Evolutionary conservation across 495 filamentous ascomycete genomes (phyloP), one percentile per base, ranked within the genome.

Genomic region (Cetradonia linearis): DNA sequence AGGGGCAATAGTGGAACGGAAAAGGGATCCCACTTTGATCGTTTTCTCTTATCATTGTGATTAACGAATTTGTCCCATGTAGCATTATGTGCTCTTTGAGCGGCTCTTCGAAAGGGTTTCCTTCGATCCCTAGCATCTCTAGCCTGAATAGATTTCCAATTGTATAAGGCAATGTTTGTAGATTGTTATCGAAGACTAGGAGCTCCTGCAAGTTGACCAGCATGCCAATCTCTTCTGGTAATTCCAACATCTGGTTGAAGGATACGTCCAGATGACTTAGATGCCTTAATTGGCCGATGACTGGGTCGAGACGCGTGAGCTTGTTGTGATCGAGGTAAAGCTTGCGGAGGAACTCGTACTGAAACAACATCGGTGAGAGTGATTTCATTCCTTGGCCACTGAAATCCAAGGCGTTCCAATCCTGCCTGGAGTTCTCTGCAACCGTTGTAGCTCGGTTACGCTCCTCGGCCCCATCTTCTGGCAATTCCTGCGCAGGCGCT

Each of bases 171-270:
- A 99, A 78, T 8, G 78, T 83, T 55, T 79, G 81, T 56, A 99
- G 84, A 49, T 86, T 76, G 70, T 99, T 99, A 70, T 96, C 88
- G 69, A 95, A 96, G 3, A 95, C 74, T 25, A 87, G 73, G 1
- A 99, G 78, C 44, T 81, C 80, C 68, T 85, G 85, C 54, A 99
- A 75, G 63, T 87, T 89, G 44, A 89, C 88, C 61, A 96, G 86
- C 91, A 97, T 97, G 64, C 93, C 94, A 55, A 97, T 82, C 77
- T 99, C 92, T 20, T 87, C 83, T 7, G 93, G 93, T 9, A 99
- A 76, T 67, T 87, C 85, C 9, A 77, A 81, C 27, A 99, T 75
- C 20, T 90, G 79, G 67, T 99, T 99, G 69, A 86, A 80, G 0
- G 94, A 96, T 5, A 91, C 77, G 71, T 99, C 91, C 30, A 99